A percentile compares a stretch with the other conserved stretches of the same genome.
phyloP scores from a whole-genome alignment of 2,329 filamentous ascomycete genomes.

The Penicillium sp. region DNA sequence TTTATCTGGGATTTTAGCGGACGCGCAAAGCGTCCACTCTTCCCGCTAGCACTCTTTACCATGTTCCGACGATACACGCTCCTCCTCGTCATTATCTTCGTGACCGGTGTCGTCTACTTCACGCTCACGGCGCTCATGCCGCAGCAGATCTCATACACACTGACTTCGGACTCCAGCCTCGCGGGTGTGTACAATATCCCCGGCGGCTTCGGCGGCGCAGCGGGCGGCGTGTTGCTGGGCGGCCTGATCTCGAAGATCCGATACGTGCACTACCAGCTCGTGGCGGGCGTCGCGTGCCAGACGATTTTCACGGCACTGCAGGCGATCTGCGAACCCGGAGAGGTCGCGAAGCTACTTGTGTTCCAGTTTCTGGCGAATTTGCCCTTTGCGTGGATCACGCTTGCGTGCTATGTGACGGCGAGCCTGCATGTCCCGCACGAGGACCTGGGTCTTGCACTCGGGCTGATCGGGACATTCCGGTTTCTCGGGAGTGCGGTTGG shows the following conservation, averaged over 20 bases:
- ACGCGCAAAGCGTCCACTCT: background rate
- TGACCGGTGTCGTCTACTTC: background rate
- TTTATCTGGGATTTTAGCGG: background rate
- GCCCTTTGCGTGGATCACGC: background rate
- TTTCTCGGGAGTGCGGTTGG: background rate
- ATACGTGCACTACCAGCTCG: background rate
- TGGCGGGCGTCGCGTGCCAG: background rate
- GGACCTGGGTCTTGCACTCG: conserved; percentile 5
- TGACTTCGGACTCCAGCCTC: background rate
- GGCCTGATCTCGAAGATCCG: background rate
- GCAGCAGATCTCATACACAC: background rate
- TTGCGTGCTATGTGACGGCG: background rate
- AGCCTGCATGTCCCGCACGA: background rate
- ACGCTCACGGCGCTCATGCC: background rate
- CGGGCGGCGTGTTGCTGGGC: background rate
- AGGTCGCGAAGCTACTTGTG: background rate
- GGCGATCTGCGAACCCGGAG: background rate
- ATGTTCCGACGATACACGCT: background rate
- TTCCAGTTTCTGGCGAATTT: conserved; percentile 2
- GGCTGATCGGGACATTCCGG: background rate
- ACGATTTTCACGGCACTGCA: background rate
- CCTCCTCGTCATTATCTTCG: background rate
- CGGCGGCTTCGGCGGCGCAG: background rate
- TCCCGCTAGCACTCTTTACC: background rate
- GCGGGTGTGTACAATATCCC: background rate